A percentile compares a stretch with the other conserved stretches of the same genome.
Conservation (phyloP, 2,329 filamentous ascomycete species). For the Canariomyces notabilis region DNA sequence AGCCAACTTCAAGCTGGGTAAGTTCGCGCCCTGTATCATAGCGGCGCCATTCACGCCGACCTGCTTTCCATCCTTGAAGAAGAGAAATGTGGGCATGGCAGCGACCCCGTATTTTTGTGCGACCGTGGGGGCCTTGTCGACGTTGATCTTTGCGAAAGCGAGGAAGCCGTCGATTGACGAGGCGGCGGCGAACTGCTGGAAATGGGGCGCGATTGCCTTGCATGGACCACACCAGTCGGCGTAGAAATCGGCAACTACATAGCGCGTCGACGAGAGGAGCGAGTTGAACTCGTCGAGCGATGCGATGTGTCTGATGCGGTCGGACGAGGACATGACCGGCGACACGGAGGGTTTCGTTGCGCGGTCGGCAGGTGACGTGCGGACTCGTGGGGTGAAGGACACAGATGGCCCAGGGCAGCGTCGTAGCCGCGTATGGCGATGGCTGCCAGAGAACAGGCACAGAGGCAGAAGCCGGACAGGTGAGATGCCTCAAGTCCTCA, state of each 20-base stretch:
- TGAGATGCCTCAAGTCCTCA: too few relatives aligned
- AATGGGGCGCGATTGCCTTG: constrained; percentile 54
- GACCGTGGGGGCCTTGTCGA: constrained; percentile 48
- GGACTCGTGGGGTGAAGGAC: neutral
- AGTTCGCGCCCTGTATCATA: constrained; percentile 36
- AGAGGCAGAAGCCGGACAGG: too few relatives aligned
- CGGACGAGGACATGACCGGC: constrained; percentile 18
- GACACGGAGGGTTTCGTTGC: neutral
- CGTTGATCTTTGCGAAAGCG: constrained; percentile 56
- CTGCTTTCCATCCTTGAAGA: constrained; percentile 52
- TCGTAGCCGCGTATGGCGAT: neutral
- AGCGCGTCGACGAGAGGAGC: constrained; percentile 44
- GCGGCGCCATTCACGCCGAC: constrained; percentile 36
- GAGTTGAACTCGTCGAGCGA: constrained; percentile 43
- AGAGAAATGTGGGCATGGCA: constrained; percentile 56
- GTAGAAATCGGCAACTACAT: constrained; percentile 53
- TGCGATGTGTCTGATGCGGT: constrained; percentile 35
- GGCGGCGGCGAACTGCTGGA: constrained; percentile 42
- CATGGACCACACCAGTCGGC: constrained; percentile 58
- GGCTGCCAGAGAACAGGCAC: neutral
- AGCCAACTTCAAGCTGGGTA: constrained; percentile 28
- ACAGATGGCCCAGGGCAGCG: too few relatives aligned
- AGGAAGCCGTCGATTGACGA: constrained; percentile 38
- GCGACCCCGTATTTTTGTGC: constrained; percentile 46
- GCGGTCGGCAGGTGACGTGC: neutral